Evolutionary conservation across 2,329 filamentous ascomycete genomes (phyloP).

Genomic region (Rasamsonia emersonii): DNA sequence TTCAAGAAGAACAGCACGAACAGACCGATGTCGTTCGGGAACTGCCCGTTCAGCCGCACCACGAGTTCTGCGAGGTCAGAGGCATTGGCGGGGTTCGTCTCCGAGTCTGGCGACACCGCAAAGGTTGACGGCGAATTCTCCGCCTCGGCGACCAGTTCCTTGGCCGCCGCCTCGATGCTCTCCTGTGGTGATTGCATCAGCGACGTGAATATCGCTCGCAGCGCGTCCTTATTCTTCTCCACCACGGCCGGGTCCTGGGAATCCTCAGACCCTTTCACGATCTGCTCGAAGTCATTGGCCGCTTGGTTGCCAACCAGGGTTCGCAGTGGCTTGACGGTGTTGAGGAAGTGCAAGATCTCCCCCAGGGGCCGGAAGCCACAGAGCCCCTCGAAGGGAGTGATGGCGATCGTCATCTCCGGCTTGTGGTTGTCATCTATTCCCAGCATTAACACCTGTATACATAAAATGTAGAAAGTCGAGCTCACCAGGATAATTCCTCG

Average conservation of each 20-base stretch:
- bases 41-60: constrained; percentile 67
- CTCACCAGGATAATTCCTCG: constrained; percentile 77
- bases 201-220: constrained; percentile 66
- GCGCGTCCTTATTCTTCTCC: constrained; percentile 64
- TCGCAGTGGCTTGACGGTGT: constrained; percentile 55
- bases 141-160: constrained; percentile 63
- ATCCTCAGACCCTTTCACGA: constrained; percentile 48
- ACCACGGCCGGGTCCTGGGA: constrained; percentile 37
- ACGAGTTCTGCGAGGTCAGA: constrained; percentile 70
- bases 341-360: constrained; percentile 80
- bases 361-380: constrained; percentile 86
- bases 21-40: constrained; percentile 81
- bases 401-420: constrained; percentile 97
- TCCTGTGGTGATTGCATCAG: constrained; percentile 71
- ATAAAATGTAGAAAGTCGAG: neutral
- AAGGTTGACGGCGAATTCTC: constrained; percentile 62
- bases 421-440: constrained; percentile 98
- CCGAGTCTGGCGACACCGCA: constrained; percentile 43
- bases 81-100: constrained; percentile 28
- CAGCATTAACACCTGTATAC: neutral
- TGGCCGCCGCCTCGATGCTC: constrained; percentile 55
- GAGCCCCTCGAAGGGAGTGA: constrained; percentile 91
- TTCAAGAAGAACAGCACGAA: constrained; percentile 98
- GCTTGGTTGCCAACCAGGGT: constrained; percentile 51
- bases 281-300: constrained; percentile 48